Base-by-base conservation (phyloP, 352 stramenopile genomes). In the Phytophthora macrochlamydospora region DNA sequence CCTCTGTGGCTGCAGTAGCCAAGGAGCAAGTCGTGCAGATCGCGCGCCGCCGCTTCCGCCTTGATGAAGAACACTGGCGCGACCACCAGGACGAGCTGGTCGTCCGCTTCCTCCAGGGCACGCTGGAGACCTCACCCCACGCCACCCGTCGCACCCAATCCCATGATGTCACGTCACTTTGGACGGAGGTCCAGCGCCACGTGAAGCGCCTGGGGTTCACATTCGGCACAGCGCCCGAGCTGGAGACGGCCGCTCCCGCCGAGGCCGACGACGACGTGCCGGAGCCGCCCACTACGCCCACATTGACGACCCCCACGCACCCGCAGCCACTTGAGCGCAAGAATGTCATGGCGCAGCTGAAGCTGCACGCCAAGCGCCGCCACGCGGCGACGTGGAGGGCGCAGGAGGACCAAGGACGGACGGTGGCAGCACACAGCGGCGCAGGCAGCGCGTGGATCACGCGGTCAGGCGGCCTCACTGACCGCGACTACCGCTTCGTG, bases 401-500 rank as follows among this genome's bases (percentile, higher is more conserved):
- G 2, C 44, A 50, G 6, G 13, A 13, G 11, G 60, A 68, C 53
- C 60, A 62, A 50, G 52, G 60, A 2, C 62, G 44, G 24, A 64
- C 55, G 0, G 55, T 28, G 0, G 55, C 40, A 2, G 11, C n/a
- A 4, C 44, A 59, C 35, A 51, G 62, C 1, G 55, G 55, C 24
- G 33, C 11, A 0, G 62, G 62, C 1, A 70, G 62, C 43, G 33
- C 30, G 14, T 70, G 64, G 33, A 42, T 65, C 42, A 61, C 52
- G 4, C 6, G 62, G 28, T 52, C 62, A 8, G 35, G 56, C 0
- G 37, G 56, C 35, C 9, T 70, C 33, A 62, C 56, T 45, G 63
- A 70, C 5, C n/a, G 35, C 18, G 56, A 71, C 51, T 65, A 65
- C 33, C 50, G 56, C 13, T 70, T 70, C 43, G 50, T 56, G 40